Conservation (phyloP, 768 basidiomycete species). For the Lactarius quietus region DNA sequence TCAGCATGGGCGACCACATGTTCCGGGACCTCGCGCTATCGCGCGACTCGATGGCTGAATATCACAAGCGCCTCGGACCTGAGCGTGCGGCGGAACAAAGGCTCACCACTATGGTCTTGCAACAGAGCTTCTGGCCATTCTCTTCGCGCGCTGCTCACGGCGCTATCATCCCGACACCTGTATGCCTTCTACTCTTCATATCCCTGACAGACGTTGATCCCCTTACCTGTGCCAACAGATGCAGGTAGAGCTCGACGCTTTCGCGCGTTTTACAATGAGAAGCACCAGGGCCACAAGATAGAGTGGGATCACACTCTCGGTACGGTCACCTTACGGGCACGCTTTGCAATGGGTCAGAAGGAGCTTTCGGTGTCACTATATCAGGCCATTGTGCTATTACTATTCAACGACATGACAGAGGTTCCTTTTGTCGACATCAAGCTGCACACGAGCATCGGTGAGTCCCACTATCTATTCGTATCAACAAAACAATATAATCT, state of each 20-base stretch:
- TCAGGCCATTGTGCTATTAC: slow-evolving; percentile 80
- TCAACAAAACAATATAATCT: slow-evolving; percentile 19
- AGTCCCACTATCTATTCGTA: slow-evolving; percentile 29
- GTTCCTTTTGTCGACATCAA: slow-evolving; percentile 65
- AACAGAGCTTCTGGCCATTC: slow-evolving; percentile 88
- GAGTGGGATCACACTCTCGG: slow-evolving; percentile 88
- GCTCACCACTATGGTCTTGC: slow-evolving; percentile 77
- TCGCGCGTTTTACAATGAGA: slow-evolving; percentile 69
- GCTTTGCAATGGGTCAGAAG: slow-evolving; percentile 67
- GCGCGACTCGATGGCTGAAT: slow-evolving; percentile 65
- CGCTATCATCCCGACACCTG: slow-evolving; percentile 54
- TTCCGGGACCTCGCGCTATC: slow-evolving; percentile 86
- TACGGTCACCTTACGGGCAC: slow-evolving; percentile 68
- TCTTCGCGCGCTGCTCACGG: slow-evolving; percentile 47
- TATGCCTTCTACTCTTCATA: slow-evolving; percentile 9
- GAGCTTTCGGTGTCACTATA: slow-evolving; percentile 90
- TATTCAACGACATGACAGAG: slow-evolving; percentile 72
- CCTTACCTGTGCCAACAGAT: slow-evolving; percentile 47
- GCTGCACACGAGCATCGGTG: slow-evolving; percentile 68
- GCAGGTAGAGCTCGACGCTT: slow-evolving; percentile 63
- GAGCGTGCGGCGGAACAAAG: slow-evolving; percentile 39
- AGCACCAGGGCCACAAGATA: slow-evolving; percentile 72
- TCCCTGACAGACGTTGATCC: background rate
- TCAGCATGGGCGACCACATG: slow-evolving; percentile 93
- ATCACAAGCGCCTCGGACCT: slow-evolving; percentile 40